Evolutionary conservation across 164 flowering plant genomes (phyloP), one percentile per base, ranked within the genome.

Genomic region (Umbellularia californica): DNA sequence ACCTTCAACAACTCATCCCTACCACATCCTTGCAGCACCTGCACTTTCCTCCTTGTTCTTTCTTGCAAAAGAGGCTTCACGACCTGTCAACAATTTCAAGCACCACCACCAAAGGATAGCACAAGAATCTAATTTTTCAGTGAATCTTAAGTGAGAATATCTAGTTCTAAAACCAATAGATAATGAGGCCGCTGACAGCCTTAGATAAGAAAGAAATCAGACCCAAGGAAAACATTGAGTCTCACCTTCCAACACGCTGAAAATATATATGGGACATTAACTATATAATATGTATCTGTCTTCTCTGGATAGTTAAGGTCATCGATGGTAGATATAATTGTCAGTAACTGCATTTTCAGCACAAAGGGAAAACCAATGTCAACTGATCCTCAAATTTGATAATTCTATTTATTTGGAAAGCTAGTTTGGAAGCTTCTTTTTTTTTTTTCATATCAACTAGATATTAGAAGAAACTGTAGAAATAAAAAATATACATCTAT

Each of bases 171-270:
- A 27, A 66, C 69, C 69, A 27, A 27, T 30, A 10, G 22, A 67
- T 15, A 67, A 55, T 14, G 60, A 55, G 19, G 60, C 15, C 7
- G 1, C 60, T 15, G n/a, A 15, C 60, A 12, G 7, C 60, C 60
- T 20, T 55, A 14, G 60, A 55, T 55, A 55, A 55, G 13, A 15
- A 20, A 14, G 60, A 55, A 15, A 7, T 55, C 19, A 24, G 47
- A n/a, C 25, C 69, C 13, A 19, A 28, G 58, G 52, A n/a, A 75
- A 70, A 64, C 30, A 22, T 28, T 47, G 52, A 47, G 33, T 13
- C 88, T 74, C 76, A 95, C 99, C 99, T 92, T 95, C 99, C 99
- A 96, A 80, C 99, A 96, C 47, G 98, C 93, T 28, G 98, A 92
- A 85, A 96, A 96, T 80, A 96, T 83, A 55, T 90, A 91, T 4